Evolutionary conservation across 2,329 filamentous ascomycete species (phyloP), one percentile per base, ranked within the genome.

Genomic region (Neospermospora avenae): DNA sequence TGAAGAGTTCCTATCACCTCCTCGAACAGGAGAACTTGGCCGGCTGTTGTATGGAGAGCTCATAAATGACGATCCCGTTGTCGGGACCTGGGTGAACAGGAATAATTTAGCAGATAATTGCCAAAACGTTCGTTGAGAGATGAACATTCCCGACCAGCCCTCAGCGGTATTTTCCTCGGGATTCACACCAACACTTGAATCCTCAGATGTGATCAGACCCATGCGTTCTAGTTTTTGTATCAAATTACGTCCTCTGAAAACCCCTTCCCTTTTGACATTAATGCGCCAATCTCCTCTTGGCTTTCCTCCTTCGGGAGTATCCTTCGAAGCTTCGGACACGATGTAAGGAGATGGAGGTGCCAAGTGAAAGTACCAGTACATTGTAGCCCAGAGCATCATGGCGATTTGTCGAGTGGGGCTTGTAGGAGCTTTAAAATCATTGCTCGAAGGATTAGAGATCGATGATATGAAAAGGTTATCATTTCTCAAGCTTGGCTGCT

Each of bases 351-450:
- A 79, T 0, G 93, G 93, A 68, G 88, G 82, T 0, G 86, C 82
- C 74, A 96, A 91, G 76, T 97, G 93, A 69, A 97, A 98, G 78
- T 98, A 98, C 93, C 93, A 98, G 78, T 91, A 96, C 44, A 98
- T 79, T 1, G 91, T 93, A 35, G 92, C 86, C 90, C 91, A 98
- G 6, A 98, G 81, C 89, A 97, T 96, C 90, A 97, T 92, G 66
- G 93, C 93, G 62, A 96, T 90, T 76, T 96, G 90, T 46, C 93
- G 82, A 0, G 91, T 95, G 0, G 91, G 91, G 63, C 91, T 96
- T 14, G 81, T 85, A 1, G 88, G 84, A 0, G 91, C 85, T 71
- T 89, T 91, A 77, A 89, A 96, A 52, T 96, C 91, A 71, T 77
- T 84, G 73, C 81, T 89, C 53, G 88, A 89, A 0, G 93, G 91